Conservation (phyloP, 371 early-diverging fungal genomes). For the Massospora cicadina region DNA sequence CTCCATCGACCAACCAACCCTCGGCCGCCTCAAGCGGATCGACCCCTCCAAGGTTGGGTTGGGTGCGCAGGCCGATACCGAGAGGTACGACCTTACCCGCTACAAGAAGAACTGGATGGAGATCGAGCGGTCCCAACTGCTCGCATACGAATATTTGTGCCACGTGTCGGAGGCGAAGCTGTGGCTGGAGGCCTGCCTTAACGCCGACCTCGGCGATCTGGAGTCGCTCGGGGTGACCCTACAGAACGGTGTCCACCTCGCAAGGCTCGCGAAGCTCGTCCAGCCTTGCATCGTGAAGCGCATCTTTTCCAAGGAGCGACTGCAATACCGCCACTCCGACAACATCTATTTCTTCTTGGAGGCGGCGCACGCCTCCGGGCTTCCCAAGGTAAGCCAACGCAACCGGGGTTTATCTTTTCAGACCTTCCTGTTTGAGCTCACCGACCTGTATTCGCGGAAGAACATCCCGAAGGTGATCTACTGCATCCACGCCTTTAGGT, state of each 20-base stretch:
- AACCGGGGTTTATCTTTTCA: too few relatives aligned
- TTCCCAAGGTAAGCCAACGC: slow-evolving; percentile 70
- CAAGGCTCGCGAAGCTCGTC: slow-evolving; percentile 77
- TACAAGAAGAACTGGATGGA: slow-evolving; percentile 71
- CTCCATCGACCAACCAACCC: neutral
- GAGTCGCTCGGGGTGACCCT: slow-evolving; percentile 74
- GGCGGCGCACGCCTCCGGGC: slow-evolving; percentile 55
- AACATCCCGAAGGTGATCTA: slow-evolving; percentile 99
- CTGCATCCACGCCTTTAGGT: slow-evolving; percentile 97
- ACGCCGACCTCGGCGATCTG: slow-evolving; percentile 60
- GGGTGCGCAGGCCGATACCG: neutral
- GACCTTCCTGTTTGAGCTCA: slow-evolving; percentile 94
- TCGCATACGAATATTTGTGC: slow-evolving; percentile 97
- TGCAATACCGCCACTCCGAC: slow-evolving; percentile 95
- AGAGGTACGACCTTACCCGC: slow-evolving; percentile 14
- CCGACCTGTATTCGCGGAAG: slow-evolving; percentile 97
- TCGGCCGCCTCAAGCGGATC: neutral
- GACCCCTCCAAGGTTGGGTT: neutral
- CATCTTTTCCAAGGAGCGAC: slow-evolving; percentile 74
- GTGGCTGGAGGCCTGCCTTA: slow-evolving; percentile 91
- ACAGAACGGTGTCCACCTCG: slow-evolving; percentile 85
- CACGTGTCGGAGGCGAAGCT: slow-evolving; percentile 98
- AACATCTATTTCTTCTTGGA: slow-evolving; percentile 93
- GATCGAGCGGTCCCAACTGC: slow-evolving; percentile 70
- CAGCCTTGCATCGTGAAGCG: slow-evolving; percentile 66